phyloP scores from a whole-genome alignment of 164 flowering plant genomes.

The Vitis labrusca region DNA sequence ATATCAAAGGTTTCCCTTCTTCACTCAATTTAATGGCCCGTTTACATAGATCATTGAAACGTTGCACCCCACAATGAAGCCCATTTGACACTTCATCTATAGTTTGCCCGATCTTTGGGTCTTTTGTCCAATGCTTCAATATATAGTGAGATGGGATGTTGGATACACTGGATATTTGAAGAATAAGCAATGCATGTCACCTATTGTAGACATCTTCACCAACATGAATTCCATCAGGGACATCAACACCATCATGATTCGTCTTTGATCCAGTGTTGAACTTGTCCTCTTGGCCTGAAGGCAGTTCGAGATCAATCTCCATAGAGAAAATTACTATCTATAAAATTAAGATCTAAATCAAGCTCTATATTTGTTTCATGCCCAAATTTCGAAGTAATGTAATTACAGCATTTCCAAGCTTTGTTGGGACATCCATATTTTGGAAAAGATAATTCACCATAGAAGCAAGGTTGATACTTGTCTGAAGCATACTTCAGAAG shows the following conservation, averaged over 20 bases:
- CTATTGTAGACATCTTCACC: slow-evolving; percentile 2
- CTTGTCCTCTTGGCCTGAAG: slow-evolving; percentile 24
- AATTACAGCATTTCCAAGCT: too few relatives aligned
- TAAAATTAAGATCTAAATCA: too few relatives aligned
- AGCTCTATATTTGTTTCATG: too few relatives aligned
- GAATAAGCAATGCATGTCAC: slow-evolving; percentile 30
- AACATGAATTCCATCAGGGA: background rate
- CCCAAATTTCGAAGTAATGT: too few relatives aligned
- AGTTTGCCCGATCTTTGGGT: slow-evolving; percentile 16
- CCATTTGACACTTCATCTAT: background rate
- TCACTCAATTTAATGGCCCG: slow-evolving; percentile 25
- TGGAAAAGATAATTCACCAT: too few relatives aligned
- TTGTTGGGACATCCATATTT: too few relatives aligned
- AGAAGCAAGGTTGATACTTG: too few relatives aligned
- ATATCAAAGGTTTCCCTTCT: slow-evolving; percentile 21
- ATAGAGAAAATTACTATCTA: slow-evolving; percentile 5
- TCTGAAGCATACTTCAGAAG: too few relatives aligned
- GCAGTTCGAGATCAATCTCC: slow-evolving; percentile 40
- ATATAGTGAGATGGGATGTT: slow-evolving; percentile 27
- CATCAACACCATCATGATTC: slow-evolving; percentile 4
- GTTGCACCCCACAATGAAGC: slow-evolving; percentile 18
- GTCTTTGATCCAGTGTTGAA: slow-evolving; percentile 8
- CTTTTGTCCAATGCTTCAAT: slow-evolving; percentile 29
- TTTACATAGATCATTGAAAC: slow-evolving; percentile 32
- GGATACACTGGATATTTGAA: slow-evolving; percentile 23